These are phyloP conservation scores for Globisporangium mamillatum DNA, from an alignment of 352 stramenopile genomes.

Conservation along the genomic window DNA sequence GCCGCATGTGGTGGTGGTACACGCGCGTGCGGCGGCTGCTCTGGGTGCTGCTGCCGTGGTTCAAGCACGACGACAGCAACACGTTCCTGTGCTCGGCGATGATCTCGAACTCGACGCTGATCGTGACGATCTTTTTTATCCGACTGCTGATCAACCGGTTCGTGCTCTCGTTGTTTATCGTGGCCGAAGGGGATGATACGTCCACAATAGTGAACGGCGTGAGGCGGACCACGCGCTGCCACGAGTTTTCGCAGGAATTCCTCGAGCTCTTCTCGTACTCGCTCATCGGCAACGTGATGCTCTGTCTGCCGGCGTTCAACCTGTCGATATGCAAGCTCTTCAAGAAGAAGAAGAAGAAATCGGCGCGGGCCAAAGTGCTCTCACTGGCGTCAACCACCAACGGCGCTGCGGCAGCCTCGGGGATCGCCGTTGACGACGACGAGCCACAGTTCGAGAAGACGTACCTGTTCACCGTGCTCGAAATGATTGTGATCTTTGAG, in stretches of 20 bases:
- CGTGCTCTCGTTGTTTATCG: conserved; percentile 43
- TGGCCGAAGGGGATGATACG: conserved; percentile 10
- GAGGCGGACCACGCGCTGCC: conserved; percentile 21
- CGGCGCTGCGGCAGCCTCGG: conserved; percentile 26
- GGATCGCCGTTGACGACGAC: conserved; percentile 39
- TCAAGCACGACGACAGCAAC: conserved; percentile 78
- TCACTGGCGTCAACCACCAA: conserved; percentile 31
- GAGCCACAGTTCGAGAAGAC: conserved; percentile 65
- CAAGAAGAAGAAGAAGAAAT: conserved; percentile 22
- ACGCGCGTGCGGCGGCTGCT: conserved; percentile 41
- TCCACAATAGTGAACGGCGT: neutral
- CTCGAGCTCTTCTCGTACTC: conserved; percentile 69
- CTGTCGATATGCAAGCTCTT: conserved; percentile 56
- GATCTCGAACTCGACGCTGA: conserved; percentile 74
- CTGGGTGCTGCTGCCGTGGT: conserved; percentile 47
- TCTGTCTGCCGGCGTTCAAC: conserved; percentile 71
- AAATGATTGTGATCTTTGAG: conserved; percentile 74
- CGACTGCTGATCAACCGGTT: conserved; percentile 47
- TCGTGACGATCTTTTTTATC: conserved; percentile 50
- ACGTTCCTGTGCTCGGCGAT: conserved; percentile 71
- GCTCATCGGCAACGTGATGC: conserved; percentile 51
- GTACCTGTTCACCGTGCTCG: conserved; percentile 67
- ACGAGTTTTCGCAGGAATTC: conserved; percentile 56
- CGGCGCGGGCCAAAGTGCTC: conserved; percentile 8
- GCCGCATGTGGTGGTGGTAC: conserved; percentile 59